phyloP scores from a whole-genome alignment of 2,329 filamentous ascomycete species.

The Colletotrichum musae region DNA sequence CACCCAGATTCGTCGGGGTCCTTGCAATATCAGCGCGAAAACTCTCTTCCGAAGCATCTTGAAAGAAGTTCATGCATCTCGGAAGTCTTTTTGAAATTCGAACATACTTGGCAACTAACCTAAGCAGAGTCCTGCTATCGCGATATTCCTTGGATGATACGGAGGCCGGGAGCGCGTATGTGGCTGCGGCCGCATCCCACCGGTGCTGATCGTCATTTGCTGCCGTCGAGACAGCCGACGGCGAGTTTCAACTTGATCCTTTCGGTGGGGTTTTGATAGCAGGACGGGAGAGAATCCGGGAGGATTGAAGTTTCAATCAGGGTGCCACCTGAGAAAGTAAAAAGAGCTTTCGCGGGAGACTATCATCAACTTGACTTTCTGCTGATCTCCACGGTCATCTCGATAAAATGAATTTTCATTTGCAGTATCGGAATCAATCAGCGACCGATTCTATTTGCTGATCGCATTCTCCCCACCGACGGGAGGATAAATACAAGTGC shows the following conservation, averaged over 20 bases:
- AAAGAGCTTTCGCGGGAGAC: not conserved
- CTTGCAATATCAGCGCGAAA: not conserved
- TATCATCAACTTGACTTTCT: not conserved
- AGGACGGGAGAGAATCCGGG: not conserved
- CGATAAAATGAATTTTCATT: not conserved
- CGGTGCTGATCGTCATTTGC: slow-evolving; percentile 26
- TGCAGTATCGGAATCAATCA: not conserved
- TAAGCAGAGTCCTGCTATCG: too few species aligned
- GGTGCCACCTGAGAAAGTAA: not conserved
- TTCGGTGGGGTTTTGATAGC: slow-evolving; percentile 5
- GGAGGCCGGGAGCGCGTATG: not conserved
- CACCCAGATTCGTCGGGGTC: slow-evolving; percentile 4
- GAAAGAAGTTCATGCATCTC: not conserved
- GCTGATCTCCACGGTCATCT: not conserved
- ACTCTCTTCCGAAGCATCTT: slow-evolving; percentile 6
- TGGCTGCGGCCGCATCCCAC: not conserved
- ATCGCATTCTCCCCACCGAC: too few species aligned
- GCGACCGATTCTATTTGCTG: not conserved
- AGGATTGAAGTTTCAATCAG: not conserved
- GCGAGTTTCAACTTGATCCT: not conserved
- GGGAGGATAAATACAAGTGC: too few species aligned
- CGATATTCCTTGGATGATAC: not conserved
- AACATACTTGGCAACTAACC: not conserved
- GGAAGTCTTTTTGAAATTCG: not conserved
- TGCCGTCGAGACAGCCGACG: not conserved